Evolutionary conservation across 257 asterid species (phyloP), one percentile per base, ranked within the genome.

Genomic region (Solanum piurae): DNA sequence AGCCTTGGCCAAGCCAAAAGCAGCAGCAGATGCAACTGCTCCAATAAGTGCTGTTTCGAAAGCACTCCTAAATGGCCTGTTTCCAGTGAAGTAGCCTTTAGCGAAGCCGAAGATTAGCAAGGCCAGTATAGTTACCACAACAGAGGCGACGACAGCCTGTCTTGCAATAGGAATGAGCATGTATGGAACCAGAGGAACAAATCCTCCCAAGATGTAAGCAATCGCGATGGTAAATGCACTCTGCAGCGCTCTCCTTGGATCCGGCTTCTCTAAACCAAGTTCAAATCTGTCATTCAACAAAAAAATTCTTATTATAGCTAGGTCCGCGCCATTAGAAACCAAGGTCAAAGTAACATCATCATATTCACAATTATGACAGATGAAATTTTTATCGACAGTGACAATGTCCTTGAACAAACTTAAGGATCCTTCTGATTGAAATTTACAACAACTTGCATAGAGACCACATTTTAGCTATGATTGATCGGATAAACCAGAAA

Each of bases 1-100:
- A 25, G 79, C 92, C 90, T 95, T 97, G 87, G 99, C 99, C 93
- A 97, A 89, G 71, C 98, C 98, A 86, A 90, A 97, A 76, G 99
- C 99, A 92, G 98, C 98, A 49, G 99, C 99, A 68, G 99, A 97
- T 2, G 99, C 99, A 87, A 95, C 84, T 49, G 98, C 99, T 72
- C 99, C 99, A n/a, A 97, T 92, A 2, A 95, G 38, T 55, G 99
- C 94, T 4, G 99, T 97, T 79, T 97, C 94, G 0, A 97, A 29
- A 38, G 96, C 99, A 29, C 98, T 97, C 80, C 82, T 66, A 25
- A 97, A 31, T 8, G 99, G 98, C 68, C 73, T 93, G 88, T 87
- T 91, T 14, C 98, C 98, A 6, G 99, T 97, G 83, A 93, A 97
- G 87, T 92, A 88, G 49, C 98, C 99, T 88, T 97, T 97, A 13